Conservation (phyloP, 2,329 filamentous ascomycete genomes). For the Nannizzia gypsea region DNA sequence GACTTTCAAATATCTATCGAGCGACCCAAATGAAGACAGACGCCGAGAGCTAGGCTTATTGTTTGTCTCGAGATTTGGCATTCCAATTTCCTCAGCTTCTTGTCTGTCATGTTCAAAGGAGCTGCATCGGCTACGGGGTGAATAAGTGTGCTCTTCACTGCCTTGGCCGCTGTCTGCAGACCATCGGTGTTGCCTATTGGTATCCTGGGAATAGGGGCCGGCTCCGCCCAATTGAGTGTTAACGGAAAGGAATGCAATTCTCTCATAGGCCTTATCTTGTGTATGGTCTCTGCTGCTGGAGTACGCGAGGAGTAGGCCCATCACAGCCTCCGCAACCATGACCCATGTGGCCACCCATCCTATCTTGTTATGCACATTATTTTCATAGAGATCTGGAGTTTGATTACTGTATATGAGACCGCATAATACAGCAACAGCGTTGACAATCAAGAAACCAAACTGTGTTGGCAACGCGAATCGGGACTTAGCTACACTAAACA, state of each 20-base stretch:
- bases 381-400: conserved; percentile 75
- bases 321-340: conserved; percentile 54
- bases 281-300: conserved; percentile 35
- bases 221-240: conserved; percentile 40
- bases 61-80: conserved; percentile 38
- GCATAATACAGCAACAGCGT: conserved; percentile 53
- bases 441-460: conserved; percentile 52
- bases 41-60: conserved; percentile 22
- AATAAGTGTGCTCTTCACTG: conserved; percentile 57
- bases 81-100: conserved; percentile 23
- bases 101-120: conserved; percentile 35
- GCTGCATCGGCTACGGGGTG: conserved; percentile 48
- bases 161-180: conserved; percentile 65
- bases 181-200: conserved; percentile 40
- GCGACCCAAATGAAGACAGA: conserved; percentile 38
- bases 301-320: conserved; percentile 55
- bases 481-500: conserved; percentile 74
- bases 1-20: conserved; percentile 41
- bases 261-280: conserved; percentile 33
- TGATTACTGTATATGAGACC: conserved; percentile 63
- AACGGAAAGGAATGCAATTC: conserved; percentile 51
- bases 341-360: conserved; percentile 75
- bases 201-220: conserved; percentile 29
- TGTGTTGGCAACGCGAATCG: conserved; percentile 59
- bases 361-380: conserved; percentile 78